A percentile compares a stretch with the other conserved stretches of the same genome.
phyloP scores from a whole-genome alignment of 768 basidiomycete genomes.

The Rhizopogon vesiculosus region DNA sequence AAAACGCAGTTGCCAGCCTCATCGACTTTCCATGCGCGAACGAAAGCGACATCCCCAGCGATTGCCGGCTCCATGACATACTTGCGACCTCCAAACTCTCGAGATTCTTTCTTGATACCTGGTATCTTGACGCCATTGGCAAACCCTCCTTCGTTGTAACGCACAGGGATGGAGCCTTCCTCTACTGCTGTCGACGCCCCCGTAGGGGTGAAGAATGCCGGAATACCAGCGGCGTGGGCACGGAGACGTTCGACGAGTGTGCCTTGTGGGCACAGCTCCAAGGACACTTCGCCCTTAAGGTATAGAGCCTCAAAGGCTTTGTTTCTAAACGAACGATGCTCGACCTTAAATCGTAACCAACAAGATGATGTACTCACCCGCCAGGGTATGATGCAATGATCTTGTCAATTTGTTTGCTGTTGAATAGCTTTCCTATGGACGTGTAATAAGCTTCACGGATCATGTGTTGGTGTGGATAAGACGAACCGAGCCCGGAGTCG shows the following conservation, averaged over 20 bases:
- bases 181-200: slow-evolving; percentile 85
- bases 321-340: slow-evolving; percentile 49
- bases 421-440: slow-evolving; percentile 62
- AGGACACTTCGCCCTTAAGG: slow-evolving; percentile 72
- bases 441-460: background rate
- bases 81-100: slow-evolving; percentile 72
- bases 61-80: slow-evolving; percentile 82
- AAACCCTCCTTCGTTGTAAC: slow-evolving; percentile 75
- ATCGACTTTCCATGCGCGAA: slow-evolving; percentile 90
- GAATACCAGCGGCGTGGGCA: slow-evolving; percentile 87
- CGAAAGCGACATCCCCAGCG: slow-evolving; percentile 77
- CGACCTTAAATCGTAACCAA: background rate
- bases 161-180: slow-evolving; percentile 70
- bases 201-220: slow-evolving; percentile 91
- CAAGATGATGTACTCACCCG: slow-evolving; percentile 41
- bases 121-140: slow-evolving; percentile 62
- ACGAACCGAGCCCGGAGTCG: slow-evolving; percentile 63
- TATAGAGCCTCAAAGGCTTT: slow-evolving; percentile 83
- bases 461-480: background rate
- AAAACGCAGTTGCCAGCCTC: slow-evolving; percentile 90
- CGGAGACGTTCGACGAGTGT: slow-evolving; percentile 86
- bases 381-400: slow-evolving; percentile 90
- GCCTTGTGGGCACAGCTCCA: slow-evolving; percentile 91
- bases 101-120: slow-evolving; percentile 72
- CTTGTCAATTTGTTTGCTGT: slow-evolving; percentile 72